Evolutionary conservation across 176 grass and related monocot genomes (phyloP).

Genomic region (Raddia guianensis): DNA sequence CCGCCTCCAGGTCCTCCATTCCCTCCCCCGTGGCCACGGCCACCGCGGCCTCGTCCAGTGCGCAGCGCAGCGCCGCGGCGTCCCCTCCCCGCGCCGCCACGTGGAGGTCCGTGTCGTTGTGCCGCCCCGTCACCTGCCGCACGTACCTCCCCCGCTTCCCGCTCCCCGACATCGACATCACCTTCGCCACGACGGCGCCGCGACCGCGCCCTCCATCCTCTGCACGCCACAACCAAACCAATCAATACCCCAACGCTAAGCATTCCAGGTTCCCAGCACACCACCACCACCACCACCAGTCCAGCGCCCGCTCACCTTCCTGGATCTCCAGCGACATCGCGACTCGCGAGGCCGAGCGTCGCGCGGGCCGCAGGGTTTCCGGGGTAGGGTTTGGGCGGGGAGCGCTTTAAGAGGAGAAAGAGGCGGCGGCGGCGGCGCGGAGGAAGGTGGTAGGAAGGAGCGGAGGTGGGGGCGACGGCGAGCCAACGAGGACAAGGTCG

Average conservation of each 20-base stretch:
- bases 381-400: slow-evolving; percentile 38
- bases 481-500: slow-evolving; percentile 30
- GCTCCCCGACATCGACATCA: slow-evolving; percentile 64
- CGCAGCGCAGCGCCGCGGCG: slow-evolving; percentile 50
- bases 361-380: not conserved
- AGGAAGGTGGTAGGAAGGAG: slow-evolving; percentile 66
- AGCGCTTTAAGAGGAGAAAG: slow-evolving; percentile 40
- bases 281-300: not conserved
- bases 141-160: slow-evolving; percentile 80
- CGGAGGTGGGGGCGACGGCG: slow-evolving; percentile 12
- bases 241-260: not conserved
- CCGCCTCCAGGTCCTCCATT: slow-evolving; percentile 54
- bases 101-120: slow-evolving; percentile 90
- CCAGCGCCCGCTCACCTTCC: slow-evolving; percentile 41
- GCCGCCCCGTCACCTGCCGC: slow-evolving; percentile 87
- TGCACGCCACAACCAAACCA: slow-evolving; percentile 19
- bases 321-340: slow-evolving; percentile 65
- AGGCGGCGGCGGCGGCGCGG: slow-evolving; percentile 5
- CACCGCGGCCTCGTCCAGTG: slow-evolving; percentile 48
- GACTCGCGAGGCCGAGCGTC: not conserved
- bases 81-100: slow-evolving; percentile 69
- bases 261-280: not conserved
- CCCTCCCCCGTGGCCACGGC: slow-evolving; percentile 42
- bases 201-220: slow-evolving; percentile 10
- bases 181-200: slow-evolving; percentile 38